Evolutionary conservation across 352 stramenopile species (phyloP), one percentile per base, ranked within the genome.

Genomic region (Phytophthora agathidicida): DNA sequence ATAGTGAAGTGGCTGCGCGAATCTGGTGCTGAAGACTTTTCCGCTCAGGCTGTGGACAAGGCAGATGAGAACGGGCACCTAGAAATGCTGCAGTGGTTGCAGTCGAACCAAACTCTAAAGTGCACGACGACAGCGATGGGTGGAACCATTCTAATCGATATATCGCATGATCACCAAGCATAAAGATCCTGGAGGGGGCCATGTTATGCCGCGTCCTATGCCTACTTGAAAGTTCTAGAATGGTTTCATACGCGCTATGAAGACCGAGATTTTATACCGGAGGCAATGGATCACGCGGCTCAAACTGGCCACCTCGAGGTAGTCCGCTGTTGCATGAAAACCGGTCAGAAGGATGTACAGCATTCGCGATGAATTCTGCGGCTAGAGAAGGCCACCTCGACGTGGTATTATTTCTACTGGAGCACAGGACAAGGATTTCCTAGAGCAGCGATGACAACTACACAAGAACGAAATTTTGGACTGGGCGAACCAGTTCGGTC

Each of bases 41-140:
- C 10, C 2, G 11, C 9, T 43, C 3, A 32, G 9, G 10, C 20
- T 8, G 11, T 54, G 5, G 32, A 36, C 26, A 2, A 19, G 27
- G 23, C 46, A 2, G 46, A 9, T 43, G 20, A 13, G 2, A 54
- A 44, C n/a, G 46, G 46, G 5, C 46, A 54, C 23, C 16, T 54
- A 1, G 9, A 54, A 27, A 35, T 41, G 31, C 10, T 54, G 7
- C 32, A 54, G 22, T 54, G 46, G 46, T 19, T 44, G 32, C 14
- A 44, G 8, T 54, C 32, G n/a, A 43, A 43, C 0, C 1, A 19
- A 14, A 20, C 35, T 30, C 10, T 54, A 14, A 22, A 8, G 2
- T 53, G 14, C 22, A 26, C 32, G 2, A 20, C n/a, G 17, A 11
- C 28, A 31, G 44, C 44, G 14, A 52, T 44, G 31, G 22, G 32